Percentiles rank a stretch among this genome's conserved stretches.
phyloP scores from a whole-genome alignment of 2,329 filamentous ascomycete genomes.

The Biscogniauxia sp. region DNA sequence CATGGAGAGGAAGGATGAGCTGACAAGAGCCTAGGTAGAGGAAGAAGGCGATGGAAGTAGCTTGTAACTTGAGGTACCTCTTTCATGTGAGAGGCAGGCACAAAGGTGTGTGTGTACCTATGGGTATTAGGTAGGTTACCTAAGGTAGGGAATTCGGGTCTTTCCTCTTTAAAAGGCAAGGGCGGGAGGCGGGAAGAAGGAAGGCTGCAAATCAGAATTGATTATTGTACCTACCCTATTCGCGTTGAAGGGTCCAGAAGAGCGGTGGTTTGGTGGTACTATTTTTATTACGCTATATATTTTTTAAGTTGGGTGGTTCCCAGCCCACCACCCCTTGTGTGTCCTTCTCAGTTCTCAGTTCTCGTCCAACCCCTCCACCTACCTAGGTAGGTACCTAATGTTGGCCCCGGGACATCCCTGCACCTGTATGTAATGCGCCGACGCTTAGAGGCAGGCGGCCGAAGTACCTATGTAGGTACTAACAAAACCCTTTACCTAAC shows the following conservation, averaged over 20 bases:
- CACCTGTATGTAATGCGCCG: neutral
- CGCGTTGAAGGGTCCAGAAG: slow-evolving; percentile 11
- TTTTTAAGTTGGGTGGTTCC: neutral
- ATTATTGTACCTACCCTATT: slow-evolving; percentile 5
- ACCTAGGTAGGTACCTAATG: no score
- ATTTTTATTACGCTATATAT: neutral
- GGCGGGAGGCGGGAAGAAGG: slow-evolving; percentile 1
- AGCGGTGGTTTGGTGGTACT: slow-evolving; percentile 11
- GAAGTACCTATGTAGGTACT: neutral
- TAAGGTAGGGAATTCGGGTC: neutral
- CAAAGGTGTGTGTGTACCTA: no score
- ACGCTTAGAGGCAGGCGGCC: neutral
- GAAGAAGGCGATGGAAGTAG: neutral
- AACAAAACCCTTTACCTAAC: neutral
- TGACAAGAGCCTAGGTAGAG: neutral
- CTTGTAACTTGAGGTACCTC: neutral
- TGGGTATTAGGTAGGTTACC: neutral
- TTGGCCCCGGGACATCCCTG: neutral
- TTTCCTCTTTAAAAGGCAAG: neutral
- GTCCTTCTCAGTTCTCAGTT: neutral
- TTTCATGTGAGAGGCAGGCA: neutral
- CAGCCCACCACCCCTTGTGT: slow-evolving; percentile 3
- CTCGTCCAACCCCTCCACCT: neutral
- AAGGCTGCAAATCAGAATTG: slow-evolving; percentile 15
- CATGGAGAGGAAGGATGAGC: neutral